Evolutionary conservation across 1,284 basidiomycete genomes (phyloP).

Genomic region (Phaffia rhodozyma): DNA sequence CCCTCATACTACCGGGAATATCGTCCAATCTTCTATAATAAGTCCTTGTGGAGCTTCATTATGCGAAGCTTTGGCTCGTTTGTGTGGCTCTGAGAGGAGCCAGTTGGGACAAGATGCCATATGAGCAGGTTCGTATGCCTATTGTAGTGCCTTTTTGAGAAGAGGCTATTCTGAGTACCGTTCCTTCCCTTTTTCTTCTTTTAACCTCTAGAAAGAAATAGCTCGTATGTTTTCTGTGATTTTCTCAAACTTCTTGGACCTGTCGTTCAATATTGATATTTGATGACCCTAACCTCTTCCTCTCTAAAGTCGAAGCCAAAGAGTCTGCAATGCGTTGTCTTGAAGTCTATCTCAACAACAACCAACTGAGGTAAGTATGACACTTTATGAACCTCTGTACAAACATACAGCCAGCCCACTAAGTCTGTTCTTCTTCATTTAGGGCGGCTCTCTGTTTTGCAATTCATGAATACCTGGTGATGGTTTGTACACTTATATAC

Average conservation of each 20-base stretch:
- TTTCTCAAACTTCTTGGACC: not conserved
- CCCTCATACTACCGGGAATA: too few species aligned
- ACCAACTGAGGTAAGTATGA: slow-evolving; percentile 42
- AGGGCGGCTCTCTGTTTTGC: slow-evolving; percentile 66
- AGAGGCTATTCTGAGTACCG: not conserved
- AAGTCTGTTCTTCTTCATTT: not conserved
- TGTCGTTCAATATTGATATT: not conserved
- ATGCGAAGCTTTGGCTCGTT: slow-evolving; percentile 84
- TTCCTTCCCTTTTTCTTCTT: not conserved
- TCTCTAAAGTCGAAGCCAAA: slow-evolving; percentile 61
- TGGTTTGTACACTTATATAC: slow-evolving; percentile 32
- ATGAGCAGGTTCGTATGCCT: not conserved
- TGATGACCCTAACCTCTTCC: not conserved
- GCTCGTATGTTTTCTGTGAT: slow-evolving; percentile 35
- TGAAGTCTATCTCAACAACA: slow-evolving; percentile 53
- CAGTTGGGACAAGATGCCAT: slow-evolving; percentile 79
- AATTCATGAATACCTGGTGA: slow-evolving; percentile 83
- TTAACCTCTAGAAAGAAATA: slow-evolving; percentile 76
- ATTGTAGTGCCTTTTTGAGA: not conserved
- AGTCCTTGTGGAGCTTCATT: slow-evolving; percentile 70
- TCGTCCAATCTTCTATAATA: slow-evolving; percentile 13
- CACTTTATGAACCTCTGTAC: slow-evolving; percentile 36
- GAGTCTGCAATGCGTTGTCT: slow-evolving; percentile 77
- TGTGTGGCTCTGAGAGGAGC: slow-evolving; percentile 81
- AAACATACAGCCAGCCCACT: too few species aligned